Conservation (phyloP, 2,329 filamentous ascomycete genomes). For the Chaetomium strumarium region DNA sequence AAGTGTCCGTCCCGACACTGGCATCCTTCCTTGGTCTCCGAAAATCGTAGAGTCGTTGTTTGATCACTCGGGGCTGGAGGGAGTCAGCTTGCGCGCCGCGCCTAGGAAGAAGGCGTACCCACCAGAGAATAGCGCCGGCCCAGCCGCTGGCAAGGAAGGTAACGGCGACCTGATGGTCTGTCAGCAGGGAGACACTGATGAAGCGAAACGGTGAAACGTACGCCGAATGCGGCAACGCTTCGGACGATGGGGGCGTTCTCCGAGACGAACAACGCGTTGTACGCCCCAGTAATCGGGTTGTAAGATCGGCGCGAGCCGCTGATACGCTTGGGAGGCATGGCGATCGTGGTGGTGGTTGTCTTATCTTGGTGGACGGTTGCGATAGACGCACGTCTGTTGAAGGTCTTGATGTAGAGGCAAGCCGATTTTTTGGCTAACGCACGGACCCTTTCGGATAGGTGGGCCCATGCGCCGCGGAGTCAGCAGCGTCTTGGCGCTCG, state of each 20-base stretch:
- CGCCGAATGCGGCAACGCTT: conserved; percentile 55
- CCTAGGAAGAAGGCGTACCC: neutral
- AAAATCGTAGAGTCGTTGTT: neutral
- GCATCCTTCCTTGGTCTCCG: neutral
- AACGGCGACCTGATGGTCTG: conserved; percentile 44
- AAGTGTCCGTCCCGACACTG: neutral
- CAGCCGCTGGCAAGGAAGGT: conserved; percentile 55
- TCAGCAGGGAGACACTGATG: conserved; percentile 1
- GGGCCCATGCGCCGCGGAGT: no score
- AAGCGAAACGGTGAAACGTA: conserved; percentile 32
- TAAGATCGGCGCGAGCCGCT: conserved; percentile 36
- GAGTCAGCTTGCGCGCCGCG: neutral
- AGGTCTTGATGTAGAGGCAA: neutral
- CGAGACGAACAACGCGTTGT: conserved; percentile 52
- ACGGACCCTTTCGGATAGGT: neutral
- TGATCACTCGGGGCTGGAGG: conserved; percentile 13
- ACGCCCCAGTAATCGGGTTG: conserved; percentile 48
- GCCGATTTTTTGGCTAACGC: conserved; percentile 9
- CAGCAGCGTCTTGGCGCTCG: no score
- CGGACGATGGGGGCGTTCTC: conserved; percentile 60
- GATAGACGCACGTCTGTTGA: neutral
- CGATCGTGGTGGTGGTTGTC: conserved; percentile 15
- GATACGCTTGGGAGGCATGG: conserved; percentile 57
- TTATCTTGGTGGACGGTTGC: neutral
- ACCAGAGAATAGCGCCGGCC: conserved; percentile 48